A percentile compares a stretch with the other conserved stretches of the same genome.
Conservation (phyloP, 345 rosid genomes). For the Combretum micranthum region DNA sequence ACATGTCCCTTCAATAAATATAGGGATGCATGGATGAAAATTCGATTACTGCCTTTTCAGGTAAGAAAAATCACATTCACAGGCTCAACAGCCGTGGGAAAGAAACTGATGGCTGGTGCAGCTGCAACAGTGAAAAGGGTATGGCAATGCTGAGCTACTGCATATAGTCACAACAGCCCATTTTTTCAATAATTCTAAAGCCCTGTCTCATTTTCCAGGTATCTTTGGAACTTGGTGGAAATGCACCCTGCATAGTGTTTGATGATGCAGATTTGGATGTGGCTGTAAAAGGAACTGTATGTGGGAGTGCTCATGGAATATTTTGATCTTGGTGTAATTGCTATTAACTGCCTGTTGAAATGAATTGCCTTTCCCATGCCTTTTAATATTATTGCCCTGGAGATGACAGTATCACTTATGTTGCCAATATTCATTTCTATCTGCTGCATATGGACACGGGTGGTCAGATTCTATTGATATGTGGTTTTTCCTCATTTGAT, state of each 20-base stretch:
- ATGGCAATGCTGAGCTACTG: constrained; percentile 15
- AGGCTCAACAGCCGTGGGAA: constrained; percentile 96
- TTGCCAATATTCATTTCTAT: too few species aligned
- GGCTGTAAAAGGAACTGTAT: constrained; percentile 93
- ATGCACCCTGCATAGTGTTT: constrained; percentile 96
- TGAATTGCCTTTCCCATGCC: too few species aligned
- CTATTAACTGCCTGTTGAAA: neutral
- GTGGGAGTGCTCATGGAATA: constrained; percentile 17
- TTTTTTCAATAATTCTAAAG: constrained; percentile 5
- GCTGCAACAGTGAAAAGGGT: constrained; percentile 93
- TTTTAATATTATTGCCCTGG: too few species aligned
- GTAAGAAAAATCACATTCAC: constrained; percentile 93
- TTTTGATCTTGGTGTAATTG: neutral
- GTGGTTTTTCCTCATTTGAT: neutral
- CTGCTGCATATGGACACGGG: too few species aligned
- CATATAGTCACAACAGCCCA: neutral
- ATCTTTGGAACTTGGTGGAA: constrained; percentile 96
- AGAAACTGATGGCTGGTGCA: constrained; percentile 95
- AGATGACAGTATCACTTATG: too few species aligned
- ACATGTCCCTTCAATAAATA: constrained; percentile 5
- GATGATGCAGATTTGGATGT: constrained; percentile 92
- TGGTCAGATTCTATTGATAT: neutral
- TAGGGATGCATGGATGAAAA: neutral
- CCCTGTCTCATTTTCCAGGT: constrained; percentile 32
- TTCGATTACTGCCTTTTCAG: constrained; percentile 32